These are phyloP conservation scores for Arabidopsis hybrid DNA, from an alignment of 441 rosid species.

Conservation along the genomic window DNA sequence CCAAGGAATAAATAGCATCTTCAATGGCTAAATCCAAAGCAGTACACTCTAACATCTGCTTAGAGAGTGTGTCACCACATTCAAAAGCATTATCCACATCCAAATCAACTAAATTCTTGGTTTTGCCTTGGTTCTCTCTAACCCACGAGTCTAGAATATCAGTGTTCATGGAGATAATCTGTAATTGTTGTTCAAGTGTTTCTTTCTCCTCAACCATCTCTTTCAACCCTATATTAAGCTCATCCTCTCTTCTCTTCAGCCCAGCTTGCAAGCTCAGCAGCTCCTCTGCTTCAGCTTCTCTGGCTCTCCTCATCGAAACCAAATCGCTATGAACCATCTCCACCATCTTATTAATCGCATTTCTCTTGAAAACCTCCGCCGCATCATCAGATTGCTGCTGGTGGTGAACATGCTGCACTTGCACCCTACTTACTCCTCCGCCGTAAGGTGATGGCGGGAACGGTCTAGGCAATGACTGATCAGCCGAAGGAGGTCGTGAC, in stretches of 20 bases:
- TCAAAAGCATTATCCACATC: conserved; percentile 70
- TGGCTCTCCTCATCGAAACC: conserved; percentile 64
- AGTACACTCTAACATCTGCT: conserved; percentile 86
- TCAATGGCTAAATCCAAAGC: conserved; percentile 86
- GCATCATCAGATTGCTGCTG: conserved; percentile 73
- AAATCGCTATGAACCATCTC: conserved; percentile 78
- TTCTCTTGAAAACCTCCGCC: conserved; percentile 68
- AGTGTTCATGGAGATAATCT: conserved; percentile 82
- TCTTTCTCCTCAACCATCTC: conserved; percentile 88
- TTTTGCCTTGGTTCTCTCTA: conserved; percentile 71
- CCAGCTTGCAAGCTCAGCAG: conserved; percentile 68
- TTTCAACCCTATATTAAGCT: conserved; percentile 63
- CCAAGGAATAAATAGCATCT: conserved; percentile 78
- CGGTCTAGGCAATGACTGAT: conserved; percentile 53
- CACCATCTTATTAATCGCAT: conserved; percentile 77
- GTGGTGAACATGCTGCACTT: conserved; percentile 44
- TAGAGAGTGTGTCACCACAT: conserved; percentile 68
- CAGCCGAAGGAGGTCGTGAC: conserved; percentile 21
- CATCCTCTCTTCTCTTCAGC: conserved; percentile 77
- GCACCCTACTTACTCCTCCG: conserved; percentile 38
- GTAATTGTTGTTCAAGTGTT: conserved; percentile 84
- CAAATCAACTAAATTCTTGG: conserved; percentile 42
- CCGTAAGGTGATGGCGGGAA: conserved; percentile 69
- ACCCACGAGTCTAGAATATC: conserved; percentile 80
- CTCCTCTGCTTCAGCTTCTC: conserved; percentile 88